phyloP scores from a whole-genome alignment of 495 filamentous ascomycete species.

The Echria macrotheca region DNA sequence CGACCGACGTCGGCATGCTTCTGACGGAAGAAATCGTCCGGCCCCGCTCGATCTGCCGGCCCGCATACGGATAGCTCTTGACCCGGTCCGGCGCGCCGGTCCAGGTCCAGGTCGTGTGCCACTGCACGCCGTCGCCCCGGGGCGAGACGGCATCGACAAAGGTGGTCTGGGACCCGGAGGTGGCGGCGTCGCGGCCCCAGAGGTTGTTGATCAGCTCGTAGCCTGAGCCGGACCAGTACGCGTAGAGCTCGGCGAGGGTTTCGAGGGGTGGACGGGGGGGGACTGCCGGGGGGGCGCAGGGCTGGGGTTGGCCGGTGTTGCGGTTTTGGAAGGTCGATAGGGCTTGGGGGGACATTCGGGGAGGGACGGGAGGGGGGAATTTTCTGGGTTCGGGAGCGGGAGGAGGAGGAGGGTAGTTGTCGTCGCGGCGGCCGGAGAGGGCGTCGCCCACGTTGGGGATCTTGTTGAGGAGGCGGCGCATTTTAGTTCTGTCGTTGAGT shows the following conservation, averaged over 20 bases:
- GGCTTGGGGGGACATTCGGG: too few relatives aligned
- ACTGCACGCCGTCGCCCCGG: slow-evolving; percentile 28
- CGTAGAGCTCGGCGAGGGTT: slow-evolving; percentile 38
- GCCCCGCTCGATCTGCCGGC: slow-evolving; percentile 25
- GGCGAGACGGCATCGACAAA: slow-evolving; percentile 28
- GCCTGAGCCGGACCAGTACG: slow-evolving; percentile 24
- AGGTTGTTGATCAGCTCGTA: slow-evolving; percentile 46
- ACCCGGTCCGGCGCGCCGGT: slow-evolving; percentile 34
- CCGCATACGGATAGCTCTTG: slow-evolving; percentile 43
- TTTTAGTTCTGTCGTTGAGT: too few relatives aligned
- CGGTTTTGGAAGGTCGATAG: too few relatives aligned
- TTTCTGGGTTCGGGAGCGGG: too few relatives aligned
- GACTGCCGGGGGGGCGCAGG: too few relatives aligned
- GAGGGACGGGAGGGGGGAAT: too few relatives aligned
- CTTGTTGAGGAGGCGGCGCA: too few relatives aligned
- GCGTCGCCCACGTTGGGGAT: too few relatives aligned
- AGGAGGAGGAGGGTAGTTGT: too few relatives aligned
- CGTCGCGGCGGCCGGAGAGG: too few relatives aligned
- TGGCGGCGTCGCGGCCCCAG: slow-evolving; percentile 34
- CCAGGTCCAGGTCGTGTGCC: slow-evolving; percentile 43
- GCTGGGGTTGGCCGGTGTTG: too few relatives aligned
- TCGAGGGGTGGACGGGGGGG: too few relatives aligned
- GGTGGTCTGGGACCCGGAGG: slow-evolving; percentile 40
- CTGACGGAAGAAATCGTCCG: slow-evolving; percentile 28
- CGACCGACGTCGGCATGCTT: slow-evolving; percentile 34